These are phyloP conservation scores for Metschnikowia similis DNA, from an alignment of 805 yeast species.

Conservation along the genomic window DNA sequence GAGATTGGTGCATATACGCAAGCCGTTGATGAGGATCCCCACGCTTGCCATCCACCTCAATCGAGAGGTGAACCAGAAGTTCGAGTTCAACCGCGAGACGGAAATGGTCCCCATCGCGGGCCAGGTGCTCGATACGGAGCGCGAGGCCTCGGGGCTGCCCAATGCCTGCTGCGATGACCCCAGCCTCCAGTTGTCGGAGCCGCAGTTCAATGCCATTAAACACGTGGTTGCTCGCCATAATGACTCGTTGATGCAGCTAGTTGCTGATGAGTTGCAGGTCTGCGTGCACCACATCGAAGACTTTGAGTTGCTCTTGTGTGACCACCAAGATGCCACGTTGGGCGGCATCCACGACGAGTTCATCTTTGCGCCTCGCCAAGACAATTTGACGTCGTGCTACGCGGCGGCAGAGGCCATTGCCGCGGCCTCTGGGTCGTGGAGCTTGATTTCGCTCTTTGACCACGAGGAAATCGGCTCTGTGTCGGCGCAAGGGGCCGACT, in stretches of 20 bases:
- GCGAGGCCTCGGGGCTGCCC: too few species aligned
- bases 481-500: constrained; percentile 95
- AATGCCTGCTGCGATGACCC: constrained; percentile 47
- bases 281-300: constrained; percentile 66
- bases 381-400: constrained; percentile 84
- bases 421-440: constrained; percentile 45
- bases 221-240: constrained; percentile 73
- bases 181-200: constrained; percentile 42
- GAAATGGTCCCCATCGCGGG: constrained; percentile 88
- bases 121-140: constrained; percentile 19
- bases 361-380: constrained; percentile 86
- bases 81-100: constrained; percentile 86
- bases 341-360: constrained; percentile 93
- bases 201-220: constrained; percentile 62
- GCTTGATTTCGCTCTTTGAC: constrained; percentile 80
- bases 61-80: constrained; percentile 68
- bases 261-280: constrained; percentile 63
- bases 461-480: constrained; percentile 95
- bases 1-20: constrained; percentile 70
- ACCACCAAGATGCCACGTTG: constrained; percentile 73
- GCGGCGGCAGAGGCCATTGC: constrained; percentile 71
- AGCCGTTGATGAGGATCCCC: constrained; percentile 82
- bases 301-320: constrained; percentile 82
- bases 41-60: constrained; percentile 91
- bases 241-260: constrained; percentile 58